A percentile compares a stretch with the other conserved stretches of the same genome.
Conservation (phyloP, 164 flowering plant genomes). For the Litsea cubeba region DNA sequence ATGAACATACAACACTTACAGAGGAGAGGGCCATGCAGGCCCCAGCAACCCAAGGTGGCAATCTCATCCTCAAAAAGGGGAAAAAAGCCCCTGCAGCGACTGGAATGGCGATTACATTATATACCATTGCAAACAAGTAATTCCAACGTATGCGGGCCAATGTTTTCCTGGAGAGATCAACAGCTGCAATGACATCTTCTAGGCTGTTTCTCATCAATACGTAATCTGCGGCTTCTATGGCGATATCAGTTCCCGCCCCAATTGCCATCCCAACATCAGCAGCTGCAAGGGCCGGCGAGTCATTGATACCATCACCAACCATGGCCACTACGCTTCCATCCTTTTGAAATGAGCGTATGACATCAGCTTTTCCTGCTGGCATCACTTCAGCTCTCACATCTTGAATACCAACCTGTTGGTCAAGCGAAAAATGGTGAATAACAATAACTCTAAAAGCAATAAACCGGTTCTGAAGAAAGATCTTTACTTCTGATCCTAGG, state of each 20-base stretch:
- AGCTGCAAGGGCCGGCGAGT: slow-evolving; percentile 96
- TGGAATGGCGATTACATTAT: slow-evolving; percentile 84
- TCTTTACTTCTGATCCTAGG: not conserved
- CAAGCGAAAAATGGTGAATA: not conserved
- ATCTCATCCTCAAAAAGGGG: slow-evolving; percentile 48
- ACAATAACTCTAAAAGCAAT: not conserved
- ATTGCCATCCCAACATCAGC: slow-evolving; percentile 99
- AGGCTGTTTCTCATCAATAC: slow-evolving; percentile 89
- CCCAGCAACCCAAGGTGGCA: slow-evolving; percentile 99
- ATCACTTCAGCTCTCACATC: slow-evolving; percentile 87
- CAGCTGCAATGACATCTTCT: slow-evolving; percentile 92
- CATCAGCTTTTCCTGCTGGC: slow-evolving; percentile 97
- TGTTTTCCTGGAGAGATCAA: slow-evolving; percentile 89
- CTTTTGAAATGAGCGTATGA: slow-evolving; percentile 60
- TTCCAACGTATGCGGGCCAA: slow-evolving; percentile 70
- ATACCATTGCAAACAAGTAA: slow-evolving; percentile 90
- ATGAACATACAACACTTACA: slow-evolving; percentile 96
- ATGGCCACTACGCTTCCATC: slow-evolving; percentile 83
- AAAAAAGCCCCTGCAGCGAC: slow-evolving; percentile 90
- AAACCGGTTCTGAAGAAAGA: not conserved
- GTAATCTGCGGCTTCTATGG: slow-evolving; percentile 97
- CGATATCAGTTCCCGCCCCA: slow-evolving; percentile 97
- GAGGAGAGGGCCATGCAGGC: slow-evolving; percentile 99
- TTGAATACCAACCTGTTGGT: slow-evolving; percentile 70
- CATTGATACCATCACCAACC: slow-evolving; percentile 99